Percentiles rank a stretch among this genome's conserved stretches.
These are phyloP conservation scores for Podosphaera aphanis DNA, from an alignment of 2,329 filamentous ascomycete species.

Conservation along the genomic window DNA sequence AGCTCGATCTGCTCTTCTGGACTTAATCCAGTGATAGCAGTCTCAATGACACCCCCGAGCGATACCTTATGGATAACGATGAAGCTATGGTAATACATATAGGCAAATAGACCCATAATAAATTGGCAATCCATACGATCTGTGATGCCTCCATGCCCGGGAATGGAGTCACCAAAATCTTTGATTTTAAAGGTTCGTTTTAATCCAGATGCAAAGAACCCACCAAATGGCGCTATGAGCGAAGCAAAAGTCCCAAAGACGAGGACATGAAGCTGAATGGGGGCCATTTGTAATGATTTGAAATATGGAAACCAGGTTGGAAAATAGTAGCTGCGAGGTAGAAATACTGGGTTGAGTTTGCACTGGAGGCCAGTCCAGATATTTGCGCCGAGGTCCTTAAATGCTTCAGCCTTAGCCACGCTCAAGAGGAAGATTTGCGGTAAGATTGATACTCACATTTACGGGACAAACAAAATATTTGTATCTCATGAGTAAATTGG, in stretches of 20 bases:
- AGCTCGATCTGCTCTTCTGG: conserved; percentile 76
- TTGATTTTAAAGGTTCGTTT: conserved; percentile 99
- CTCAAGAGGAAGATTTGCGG: too few species aligned
- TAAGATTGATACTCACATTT: conserved; percentile 45
- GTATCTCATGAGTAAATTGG: conserved; percentile 66
- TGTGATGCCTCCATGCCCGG: conserved; percentile 91
- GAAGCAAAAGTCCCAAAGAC: conserved; percentile 84
- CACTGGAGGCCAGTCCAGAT: conserved; percentile 78
- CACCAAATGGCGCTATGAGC: conserved; percentile 87
- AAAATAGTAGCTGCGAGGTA: conserved; percentile 49
- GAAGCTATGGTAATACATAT: conserved; percentile 97
- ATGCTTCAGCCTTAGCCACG: conserved; percentile 7
- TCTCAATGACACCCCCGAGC: conserved; percentile 72
- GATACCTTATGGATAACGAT: conserved; percentile 71
- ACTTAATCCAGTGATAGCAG: conserved; percentile 70
- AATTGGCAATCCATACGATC: conserved; percentile 99
- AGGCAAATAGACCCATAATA: conserved; percentile 97
- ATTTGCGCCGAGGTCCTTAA: conserved; percentile 65
- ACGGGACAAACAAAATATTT: conserved; percentile 98
- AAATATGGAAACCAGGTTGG: conserved; percentile 49
- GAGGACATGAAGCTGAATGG: conserved; percentile 84
- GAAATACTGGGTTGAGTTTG: conserved; percentile 75
- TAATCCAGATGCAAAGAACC: conserved; percentile 91
- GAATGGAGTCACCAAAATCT: conserved; percentile 96
- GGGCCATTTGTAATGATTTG: conserved; percentile 53